Evolutionary conservation across 2,329 filamentous ascomycete species (phyloP), one percentile per base, ranked within the genome.

Genomic region (Gnomoniopsis sp.): DNA sequence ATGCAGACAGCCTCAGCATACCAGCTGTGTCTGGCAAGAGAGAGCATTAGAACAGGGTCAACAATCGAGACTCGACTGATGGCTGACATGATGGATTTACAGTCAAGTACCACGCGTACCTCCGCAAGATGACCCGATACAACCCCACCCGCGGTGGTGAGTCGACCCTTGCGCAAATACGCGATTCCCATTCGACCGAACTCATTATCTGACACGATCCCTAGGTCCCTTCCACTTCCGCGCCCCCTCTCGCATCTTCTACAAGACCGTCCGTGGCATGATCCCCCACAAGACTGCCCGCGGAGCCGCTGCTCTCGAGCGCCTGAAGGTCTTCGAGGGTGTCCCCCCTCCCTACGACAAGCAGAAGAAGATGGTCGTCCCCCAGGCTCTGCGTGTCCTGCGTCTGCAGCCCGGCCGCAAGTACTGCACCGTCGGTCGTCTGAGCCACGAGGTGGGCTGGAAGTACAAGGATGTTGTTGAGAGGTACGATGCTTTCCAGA

Each of bases 61-160:
- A 19, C 15, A 6, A 15, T 21, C 34, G 15, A 12, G 34, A 6
- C 2, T 22, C 22, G 14, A 46, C 44, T 48, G n/a, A 38, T 44
- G n/a, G 67, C 84, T 88, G 74, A 87, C 75, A 68, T 15, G 66
- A 66, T 65, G 68, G 69, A 66, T 30, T 4, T 79, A 84, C 77
- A 99, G 95, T 99, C 83, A 99, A 99, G 91, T 99, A 99, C 89
- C 91, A 95, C 79, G 91, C 95, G 81, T 98, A 98, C 87, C 89
- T 99, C 75, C 92, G 95, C 87, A 99, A 99, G 90, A 95, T 96
- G 84, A 99, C 95, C 79, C 91, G 95, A 81, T 99, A 88, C 90
- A 99, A 99, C 88, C 93, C 95, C 77, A 97, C 92, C 73, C 93
- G 93, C 77, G 95, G 93, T 88, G 93, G 90, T 92, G 84, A 85